A percentile compares a stretch with the other conserved stretches of the same genome.
Conservation (phyloP, 1,139 yeast species). For the Pneumocystis carinii region DNA sequence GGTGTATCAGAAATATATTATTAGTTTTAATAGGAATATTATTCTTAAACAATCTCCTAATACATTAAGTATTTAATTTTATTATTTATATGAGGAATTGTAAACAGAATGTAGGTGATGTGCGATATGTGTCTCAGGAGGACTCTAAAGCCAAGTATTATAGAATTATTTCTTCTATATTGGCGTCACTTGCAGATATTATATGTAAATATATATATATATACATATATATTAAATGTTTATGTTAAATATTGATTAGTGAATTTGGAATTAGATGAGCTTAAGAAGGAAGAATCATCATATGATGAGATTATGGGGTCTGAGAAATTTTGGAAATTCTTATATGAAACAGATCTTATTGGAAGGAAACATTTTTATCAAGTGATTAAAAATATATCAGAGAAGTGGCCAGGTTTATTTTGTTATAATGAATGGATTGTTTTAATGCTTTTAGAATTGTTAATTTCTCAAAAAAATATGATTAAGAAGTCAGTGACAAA, state of each 20-base stretch:
- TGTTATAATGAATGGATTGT: neutral
- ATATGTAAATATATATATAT: neutral
- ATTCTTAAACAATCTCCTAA: neutral
- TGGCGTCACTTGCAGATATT: neutral
- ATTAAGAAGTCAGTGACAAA: neutral
- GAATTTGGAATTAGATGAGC: neutral
- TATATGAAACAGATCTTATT: neutral
- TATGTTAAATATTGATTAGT: neutral
- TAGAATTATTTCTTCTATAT: neutral
- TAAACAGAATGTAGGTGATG: slow-evolving; percentile 7
- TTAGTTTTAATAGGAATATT: slow-evolving; percentile 1
- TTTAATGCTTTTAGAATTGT: neutral
- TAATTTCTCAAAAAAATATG: neutral
- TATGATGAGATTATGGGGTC: neutral
- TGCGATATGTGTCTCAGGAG: slow-evolving; percentile 8
- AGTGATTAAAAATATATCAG: neutral
- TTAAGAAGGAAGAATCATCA: neutral
- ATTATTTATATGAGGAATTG: slow-evolving; percentile 6
- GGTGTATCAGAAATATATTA: slow-evolving; percentile 1
- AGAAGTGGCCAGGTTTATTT: neutral
- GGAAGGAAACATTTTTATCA: neutral
- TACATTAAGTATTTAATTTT: slow-evolving; percentile 10
- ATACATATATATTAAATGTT: neutral
- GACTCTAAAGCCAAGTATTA: slow-evolving; percentile 10
- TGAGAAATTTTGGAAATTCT: slow-evolving; percentile 2